A percentile compares a stretch with the other conserved stretches of the same genome.
Conservation (phyloP, 768 basidiomycete species). For the Lentinus brumalis region DNA sequence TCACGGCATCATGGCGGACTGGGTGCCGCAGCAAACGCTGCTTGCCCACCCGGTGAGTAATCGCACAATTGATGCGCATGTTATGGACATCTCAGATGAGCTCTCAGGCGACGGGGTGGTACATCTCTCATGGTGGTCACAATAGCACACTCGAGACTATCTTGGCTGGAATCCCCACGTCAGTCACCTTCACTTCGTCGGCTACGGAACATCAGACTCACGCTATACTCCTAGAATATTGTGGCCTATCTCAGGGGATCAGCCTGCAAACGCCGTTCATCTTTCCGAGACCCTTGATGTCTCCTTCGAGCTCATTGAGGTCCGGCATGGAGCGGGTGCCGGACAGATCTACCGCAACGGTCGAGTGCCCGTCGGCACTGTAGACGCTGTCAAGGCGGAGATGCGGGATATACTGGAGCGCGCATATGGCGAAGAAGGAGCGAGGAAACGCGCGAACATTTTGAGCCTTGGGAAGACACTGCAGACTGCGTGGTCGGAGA, state of each 20-base stretch:
- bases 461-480: neutral
- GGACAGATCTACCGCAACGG: slow-evolving; percentile 18
- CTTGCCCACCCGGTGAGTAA: slow-evolving; percentile 5
- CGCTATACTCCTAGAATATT: neutral
- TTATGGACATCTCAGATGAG: too few species aligned
- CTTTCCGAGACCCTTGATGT: neutral
- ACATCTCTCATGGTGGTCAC: slow-evolving; percentile 12
- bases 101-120: slow-evolving; percentile 11
- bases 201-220: neutral
- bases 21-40: slow-evolving; percentile 9
- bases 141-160: slow-evolving; percentile 5
- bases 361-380: slow-evolving; percentile 11
- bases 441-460: slow-evolving; percentile 9
- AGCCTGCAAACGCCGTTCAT: slow-evolving; percentile 9
- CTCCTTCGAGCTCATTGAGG: slow-evolving; percentile 5
- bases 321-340: slow-evolving; percentile 15
- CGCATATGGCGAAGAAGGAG: slow-evolving; percentile 23
- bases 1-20: slow-evolving; percentile 1
- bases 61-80: too few species aligned
- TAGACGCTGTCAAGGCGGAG: slow-evolving; percentile 20
- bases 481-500: slow-evolving; percentile 6
- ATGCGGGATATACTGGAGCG: slow-evolving; percentile 10
- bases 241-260: slow-evolving; percentile 10
- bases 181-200: too few species aligned
- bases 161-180: slow-evolving; percentile 9